Base-by-base conservation (phyloP, 2,329 filamentous ascomycete species). In the Neonectria neomacrospora region DNA sequence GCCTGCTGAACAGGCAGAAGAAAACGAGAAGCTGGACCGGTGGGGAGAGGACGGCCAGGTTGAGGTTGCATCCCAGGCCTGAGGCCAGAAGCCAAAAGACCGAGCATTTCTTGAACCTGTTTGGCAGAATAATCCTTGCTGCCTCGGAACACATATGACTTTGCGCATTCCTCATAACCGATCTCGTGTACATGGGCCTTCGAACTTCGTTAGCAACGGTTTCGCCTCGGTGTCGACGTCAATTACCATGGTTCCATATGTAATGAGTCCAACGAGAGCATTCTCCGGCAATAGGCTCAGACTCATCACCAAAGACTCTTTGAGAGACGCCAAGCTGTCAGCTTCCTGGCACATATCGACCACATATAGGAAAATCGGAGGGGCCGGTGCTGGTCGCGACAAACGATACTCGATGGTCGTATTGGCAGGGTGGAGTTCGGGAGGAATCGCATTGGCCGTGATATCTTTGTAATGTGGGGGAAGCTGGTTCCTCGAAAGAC, bases 101-200 rank as follows among this genome's bases (percentile, higher is more conserved):
- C 96, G 54, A 99, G 90, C 96, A 99, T 99, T 76, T 99, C 96
- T 79, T 98, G 95, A n/a, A 99, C 94, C 78, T 98, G 94, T 82
- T 98, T 98, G 57, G 94, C 92, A n/a, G 90, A 87, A 79, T 99
- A 99, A 75, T 99, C 96, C 83, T 98, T 99, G 84, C 90, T 97
- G 41, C 96, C 96, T 60, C 95, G 89, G 86, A 99, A 99, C 44
- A 99, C 96, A 75, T 97, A 99, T 6, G 95, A 97, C 81, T 98
- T 99, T 69, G 96, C 93, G 80, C 96, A 99, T 80, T 98, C 96
- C 58, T 92, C 94, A 77, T 99, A 99, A 58, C 96, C 96, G 71
- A 99, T 93, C 80, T 99, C 96, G 77, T 99, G 96, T 18, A 99
- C 93, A 87, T 97, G 94, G 32, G 93, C 89, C 91, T 94, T 70